phyloP scores from a whole-genome alignment of 169 alveolate species.

The Plasmodium knowlesi region DNA sequence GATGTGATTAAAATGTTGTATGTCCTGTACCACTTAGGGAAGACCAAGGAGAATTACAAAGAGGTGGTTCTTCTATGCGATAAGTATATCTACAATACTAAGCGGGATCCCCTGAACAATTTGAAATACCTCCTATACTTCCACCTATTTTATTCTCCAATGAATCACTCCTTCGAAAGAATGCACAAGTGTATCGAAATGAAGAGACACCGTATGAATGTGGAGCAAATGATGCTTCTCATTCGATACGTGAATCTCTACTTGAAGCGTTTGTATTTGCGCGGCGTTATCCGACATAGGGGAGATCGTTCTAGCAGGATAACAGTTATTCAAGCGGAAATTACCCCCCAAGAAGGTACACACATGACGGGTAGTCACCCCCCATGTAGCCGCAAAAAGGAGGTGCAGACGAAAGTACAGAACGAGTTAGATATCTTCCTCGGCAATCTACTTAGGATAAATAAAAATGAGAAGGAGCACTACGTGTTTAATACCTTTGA shows the following conservation, averaged over 20 bases:
- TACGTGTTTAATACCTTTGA: constrained; percentile 42
- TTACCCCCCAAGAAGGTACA: neutral
- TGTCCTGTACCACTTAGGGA: constrained; percentile 17
- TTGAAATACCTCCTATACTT: constrained; percentile 55
- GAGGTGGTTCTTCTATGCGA: constrained; percentile 27
- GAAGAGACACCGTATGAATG: constrained; percentile 5
- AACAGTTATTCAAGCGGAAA: neutral
- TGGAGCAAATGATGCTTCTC: constrained; percentile 65
- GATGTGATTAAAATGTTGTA: constrained; percentile 71
- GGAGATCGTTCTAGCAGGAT: neutral
- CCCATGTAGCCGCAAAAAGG: neutral
- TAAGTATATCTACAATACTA: constrained; percentile 30
- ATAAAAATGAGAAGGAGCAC: constrained; percentile 69
- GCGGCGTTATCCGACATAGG: constrained; percentile 40
- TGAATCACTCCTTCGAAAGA: constrained; percentile 37
- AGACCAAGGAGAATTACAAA: constrained; percentile 11
- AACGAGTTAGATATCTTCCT: constrained; percentile 37
- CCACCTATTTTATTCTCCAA: constrained; percentile 50
- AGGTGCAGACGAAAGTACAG: neutral
- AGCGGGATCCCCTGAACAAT: constrained; percentile 28
- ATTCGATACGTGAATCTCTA: constrained; percentile 46
- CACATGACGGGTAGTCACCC: neutral
- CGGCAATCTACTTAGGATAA: constrained; percentile 42
- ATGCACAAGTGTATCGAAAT: constrained; percentile 12
- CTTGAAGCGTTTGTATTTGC: constrained; percentile 30